Evolutionary conservation across 169 alveolate species (phyloP), one percentile per base, ranked within the genome.

Genomic region (Eimeria necatrix): DNA sequence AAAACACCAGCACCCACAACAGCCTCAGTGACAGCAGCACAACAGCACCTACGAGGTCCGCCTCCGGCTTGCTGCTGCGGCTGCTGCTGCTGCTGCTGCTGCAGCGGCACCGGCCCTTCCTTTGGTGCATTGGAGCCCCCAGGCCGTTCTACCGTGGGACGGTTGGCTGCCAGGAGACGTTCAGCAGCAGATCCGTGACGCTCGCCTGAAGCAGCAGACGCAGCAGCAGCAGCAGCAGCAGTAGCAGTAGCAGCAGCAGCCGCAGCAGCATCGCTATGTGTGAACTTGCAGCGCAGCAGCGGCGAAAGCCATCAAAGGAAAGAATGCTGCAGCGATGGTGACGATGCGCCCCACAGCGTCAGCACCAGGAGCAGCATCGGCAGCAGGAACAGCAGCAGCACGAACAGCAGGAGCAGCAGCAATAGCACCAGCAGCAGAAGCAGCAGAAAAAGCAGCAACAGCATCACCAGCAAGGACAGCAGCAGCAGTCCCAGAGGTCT

Each of bases 171-270:
- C 22, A 61, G 73, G 41, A 61, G 73, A 12, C 73, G 14, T 26
- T 61, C 73, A 61, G 73, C 73, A 61, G 73, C 73, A 61, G 73
- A 61, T 16, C 73, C 73, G 73, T 61, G 73, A 16, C 73, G 73
- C 73, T 32, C 41, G 41, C 41, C 41, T 32, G 41, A 32, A 56
- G 68, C 8, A 70, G 61, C 93, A 86, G 80, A 20, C 18, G 48
- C 74, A 48, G 18, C 53, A 24, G 51, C 93, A 86, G 60, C 53
- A 32, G 61, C 93, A 18, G 51, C 10, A 12, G 49, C 48, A 70
- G 61, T 80, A 86, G 93, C 74, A 48, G 18, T 20, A 24, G 51
- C 93, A 86, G 60, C 53, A 32, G 61, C 93, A 18, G 24, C 80
- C 20, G 3, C 32, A n/a, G 49, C 10, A n/a, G 80, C 80, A 56